A percentile compares a stretch with the other conserved stretches of the same genome.
Evolutionary conservation across 495 filamentous ascomycete genomes (phyloP).

Genomic region (Podospora fimiseda): DNA sequence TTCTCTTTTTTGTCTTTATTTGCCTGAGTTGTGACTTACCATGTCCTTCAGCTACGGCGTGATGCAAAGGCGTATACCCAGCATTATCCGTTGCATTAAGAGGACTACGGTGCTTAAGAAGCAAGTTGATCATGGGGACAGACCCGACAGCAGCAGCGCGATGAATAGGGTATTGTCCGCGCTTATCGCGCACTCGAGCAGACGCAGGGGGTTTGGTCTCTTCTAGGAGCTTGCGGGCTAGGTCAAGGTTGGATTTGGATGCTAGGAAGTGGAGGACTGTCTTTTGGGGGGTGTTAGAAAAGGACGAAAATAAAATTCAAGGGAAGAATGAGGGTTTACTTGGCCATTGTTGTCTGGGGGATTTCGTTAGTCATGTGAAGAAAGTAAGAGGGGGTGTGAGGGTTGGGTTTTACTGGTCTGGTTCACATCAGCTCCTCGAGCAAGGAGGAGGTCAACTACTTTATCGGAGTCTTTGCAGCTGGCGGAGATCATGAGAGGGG

Average conservation of each 20-base stretch:
- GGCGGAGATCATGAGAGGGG: slow-evolving; percentile 86
- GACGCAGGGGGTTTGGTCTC: slow-evolving; percentile 63
- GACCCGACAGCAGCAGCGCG: slow-evolving; percentile 86
- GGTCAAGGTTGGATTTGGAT: slow-evolving; percentile 79
- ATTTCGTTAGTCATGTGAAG: slow-evolving; percentile 4
- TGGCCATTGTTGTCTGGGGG: slow-evolving; percentile 48
- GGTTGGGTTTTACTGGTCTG: slow-evolving; percentile 54
- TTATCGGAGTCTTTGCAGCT: slow-evolving; percentile 66
- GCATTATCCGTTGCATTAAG: slow-evolving; percentile 80
- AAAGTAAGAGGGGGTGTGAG: not conserved
- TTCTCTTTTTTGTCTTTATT: no score
- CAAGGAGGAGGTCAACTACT: slow-evolving; percentile 66
- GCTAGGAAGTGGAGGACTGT: slow-evolving; percentile 88
- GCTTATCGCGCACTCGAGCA: slow-evolving; percentile 76
- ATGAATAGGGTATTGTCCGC: slow-evolving; percentile 81
- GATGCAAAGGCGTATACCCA: slow-evolving; percentile 84
- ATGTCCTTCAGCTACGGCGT: slow-evolving; percentile 89
- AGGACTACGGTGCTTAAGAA: slow-evolving; percentile 74
- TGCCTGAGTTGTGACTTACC: no score
- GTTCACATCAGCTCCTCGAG: slow-evolving; percentile 77
- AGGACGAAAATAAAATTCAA: not conserved
- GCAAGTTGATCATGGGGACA: slow-evolving; percentile 72
- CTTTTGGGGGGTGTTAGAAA: slow-evolving; percentile 28
- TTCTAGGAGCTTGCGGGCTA: slow-evolving; percentile 66
- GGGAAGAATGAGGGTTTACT: slow-evolving; percentile 29